These are phyloP conservation scores for Saccharum officinarum DNA, from an alignment of 176 grass and related monocot genomes.

Conservation along the genomic window DNA sequence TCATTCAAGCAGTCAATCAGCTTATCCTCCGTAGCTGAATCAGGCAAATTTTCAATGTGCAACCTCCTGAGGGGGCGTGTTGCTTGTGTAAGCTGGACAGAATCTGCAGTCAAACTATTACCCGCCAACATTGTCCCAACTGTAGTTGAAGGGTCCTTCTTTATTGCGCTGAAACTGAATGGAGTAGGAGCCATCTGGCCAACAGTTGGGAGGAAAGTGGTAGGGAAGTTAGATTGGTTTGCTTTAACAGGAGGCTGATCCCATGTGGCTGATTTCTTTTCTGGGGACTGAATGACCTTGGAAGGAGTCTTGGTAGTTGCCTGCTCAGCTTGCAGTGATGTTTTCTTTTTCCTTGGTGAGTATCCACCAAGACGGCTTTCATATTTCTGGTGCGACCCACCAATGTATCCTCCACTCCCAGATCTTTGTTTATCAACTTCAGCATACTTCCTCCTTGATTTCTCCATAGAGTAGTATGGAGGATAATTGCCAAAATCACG, in stretches of 20 bases:
- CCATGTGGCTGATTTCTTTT: slow-evolving; percentile 86
- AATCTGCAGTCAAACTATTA: slow-evolving; percentile 61
- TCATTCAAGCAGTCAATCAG: slow-evolving; percentile 79
- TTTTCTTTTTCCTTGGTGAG: slow-evolving; percentile 87
- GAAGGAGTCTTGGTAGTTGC: slow-evolving; percentile 35
- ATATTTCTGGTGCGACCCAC: slow-evolving; percentile 55
- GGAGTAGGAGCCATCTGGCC: slow-evolving; percentile 36
- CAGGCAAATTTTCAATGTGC: slow-evolving; percentile 82
- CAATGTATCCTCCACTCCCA: slow-evolving; percentile 52
- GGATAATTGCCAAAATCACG: slow-evolving; percentile 43
- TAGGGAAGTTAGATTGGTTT: slow-evolving; percentile 47
- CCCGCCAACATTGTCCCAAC: slow-evolving; percentile 37
- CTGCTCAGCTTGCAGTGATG: slow-evolving; percentile 40
- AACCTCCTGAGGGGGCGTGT: slow-evolving; percentile 75
- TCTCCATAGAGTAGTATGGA: slow-evolving; percentile 38
- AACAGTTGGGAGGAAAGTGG: slow-evolving; percentile 44
- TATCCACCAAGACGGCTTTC: slow-evolving; percentile 77
- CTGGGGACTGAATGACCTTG: slow-evolving; percentile 36
- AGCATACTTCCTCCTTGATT: slow-evolving; percentile 57
- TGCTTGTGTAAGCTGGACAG: slow-evolving; percentile 90
- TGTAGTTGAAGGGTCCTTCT: slow-evolving; percentile 31
- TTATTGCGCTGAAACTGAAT: slow-evolving; percentile 33
- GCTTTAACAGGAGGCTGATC: slow-evolving; percentile 70
- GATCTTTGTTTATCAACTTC: slow-evolving; percentile 67
- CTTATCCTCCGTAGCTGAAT: slow-evolving; percentile 66